Conservation (phyloP, 805 yeast genomes). For the Metschnikowia continentalis region DNA sequence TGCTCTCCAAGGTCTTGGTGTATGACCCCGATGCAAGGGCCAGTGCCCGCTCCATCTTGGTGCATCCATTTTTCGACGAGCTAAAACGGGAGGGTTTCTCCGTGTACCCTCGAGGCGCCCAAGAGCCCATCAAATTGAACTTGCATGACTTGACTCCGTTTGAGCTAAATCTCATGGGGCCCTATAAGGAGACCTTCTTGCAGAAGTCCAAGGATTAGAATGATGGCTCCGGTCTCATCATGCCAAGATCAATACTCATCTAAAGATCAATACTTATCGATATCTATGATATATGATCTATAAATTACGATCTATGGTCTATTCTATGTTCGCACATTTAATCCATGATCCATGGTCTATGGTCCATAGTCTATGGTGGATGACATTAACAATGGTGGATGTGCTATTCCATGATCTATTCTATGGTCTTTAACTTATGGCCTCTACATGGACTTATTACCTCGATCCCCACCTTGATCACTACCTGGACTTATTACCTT, state of each 20-base stretch:
- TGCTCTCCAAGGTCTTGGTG: slow-evolving; percentile 74
- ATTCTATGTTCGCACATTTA: too few species aligned
- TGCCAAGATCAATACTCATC: background rate
- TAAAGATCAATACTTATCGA: background rate
- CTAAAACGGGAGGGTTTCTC: slow-evolving; percentile 55
- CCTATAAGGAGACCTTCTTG: slow-evolving; percentile 32
- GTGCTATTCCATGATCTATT: too few species aligned
- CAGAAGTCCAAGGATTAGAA: slow-evolving; percentile 2
- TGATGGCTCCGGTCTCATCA: background rate
- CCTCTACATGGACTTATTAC: too few species aligned
- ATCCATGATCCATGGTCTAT: too few species aligned
- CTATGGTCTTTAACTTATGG: too few species aligned
- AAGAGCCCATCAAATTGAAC: slow-evolving; percentile 36
- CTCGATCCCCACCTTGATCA: too few species aligned
- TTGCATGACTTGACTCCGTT: slow-evolving; percentile 69
- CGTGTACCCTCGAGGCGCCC: slow-evolving; percentile 52
- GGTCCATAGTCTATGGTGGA: too few species aligned
- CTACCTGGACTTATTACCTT: too few species aligned
- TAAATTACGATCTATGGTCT: too few species aligned
- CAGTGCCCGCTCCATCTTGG: slow-evolving; percentile 74
- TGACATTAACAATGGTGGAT: too few species aligned
- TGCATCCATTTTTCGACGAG: slow-evolving; percentile 88
- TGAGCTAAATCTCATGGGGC: slow-evolving; percentile 52
- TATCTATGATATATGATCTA: too few species aligned
- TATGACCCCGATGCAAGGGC: slow-evolving; percentile 86